Evolutionary conservation across 257 asterid species (phyloP).

Genomic region (Asclepias syriaca): DNA sequence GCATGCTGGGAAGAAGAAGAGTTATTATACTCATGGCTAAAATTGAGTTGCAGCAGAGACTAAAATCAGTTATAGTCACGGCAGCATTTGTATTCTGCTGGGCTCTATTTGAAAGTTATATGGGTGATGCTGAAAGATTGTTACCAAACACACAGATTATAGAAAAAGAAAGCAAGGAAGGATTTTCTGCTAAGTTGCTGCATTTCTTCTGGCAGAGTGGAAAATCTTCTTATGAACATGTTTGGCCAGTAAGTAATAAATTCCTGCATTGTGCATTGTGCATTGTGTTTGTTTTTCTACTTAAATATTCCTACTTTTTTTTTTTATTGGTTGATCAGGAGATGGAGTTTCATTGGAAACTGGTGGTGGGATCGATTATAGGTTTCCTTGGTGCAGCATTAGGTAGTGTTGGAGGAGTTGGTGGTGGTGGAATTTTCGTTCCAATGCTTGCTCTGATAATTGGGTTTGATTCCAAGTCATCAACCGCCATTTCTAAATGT

Average conservation of each 20-base stretch:
- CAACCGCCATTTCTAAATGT: slow-evolving; percentile 40
- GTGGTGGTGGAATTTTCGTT: slow-evolving; percentile 39
- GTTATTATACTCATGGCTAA: slow-evolving; percentile 12
- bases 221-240: slow-evolving; percentile 29
- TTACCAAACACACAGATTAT: slow-evolving; percentile 17
- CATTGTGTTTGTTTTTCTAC: not conserved
- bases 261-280: not conserved
- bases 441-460: slow-evolving; percentile 35
- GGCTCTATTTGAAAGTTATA: slow-evolving; percentile 15
- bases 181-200: slow-evolving; percentile 14
- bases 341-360: slow-evolving; percentile 33
- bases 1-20: slow-evolving; percentile 1
- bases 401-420: slow-evolving; percentile 42
- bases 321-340: slow-evolving; percentile 15
- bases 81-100: slow-evolving; percentile 24
- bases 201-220: slow-evolving; percentile 34
- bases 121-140: slow-evolving; percentile 26
- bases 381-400: slow-evolving; percentile 39
- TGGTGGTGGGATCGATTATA: slow-evolving; percentile 25
- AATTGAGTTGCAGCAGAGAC: slow-evolving; percentile 7
- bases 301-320: not conserved
- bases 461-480: slow-evolving; percentile 37
- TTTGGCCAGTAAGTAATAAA: slow-evolving; percentile 30
- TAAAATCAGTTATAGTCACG: not conserved
- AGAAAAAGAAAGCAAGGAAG: slow-evolving; percentile 23